Percentiles rank a stretch among this genome's conserved stretches.
These are phyloP conservation scores for Coniochaeta sp. DNA, from an alignment of 2,329 filamentous ascomycete species.

Conservation along the genomic window DNA sequence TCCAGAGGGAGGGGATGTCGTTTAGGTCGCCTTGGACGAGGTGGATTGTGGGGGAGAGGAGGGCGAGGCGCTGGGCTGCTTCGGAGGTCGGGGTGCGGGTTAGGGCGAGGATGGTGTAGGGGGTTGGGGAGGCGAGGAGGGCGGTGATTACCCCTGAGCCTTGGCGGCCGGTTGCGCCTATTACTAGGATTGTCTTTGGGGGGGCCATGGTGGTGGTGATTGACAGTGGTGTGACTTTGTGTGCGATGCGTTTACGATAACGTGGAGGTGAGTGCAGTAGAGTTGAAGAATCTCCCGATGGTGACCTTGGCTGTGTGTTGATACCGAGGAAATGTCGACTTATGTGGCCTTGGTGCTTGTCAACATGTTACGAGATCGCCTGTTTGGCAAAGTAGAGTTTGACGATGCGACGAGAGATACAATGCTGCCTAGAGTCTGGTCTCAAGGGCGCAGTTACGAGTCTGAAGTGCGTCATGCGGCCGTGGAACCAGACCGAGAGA, in stretches of 20 bases:
- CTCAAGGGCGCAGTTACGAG: background rate
- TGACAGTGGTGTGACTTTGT: constrained; percentile 1
- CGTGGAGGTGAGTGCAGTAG: too few relatives aligned
- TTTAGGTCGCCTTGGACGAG: constrained; percentile 14
- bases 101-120: constrained; percentile 43
- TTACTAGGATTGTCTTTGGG: constrained; percentile 29
- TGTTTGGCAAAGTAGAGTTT: too few relatives aligned
- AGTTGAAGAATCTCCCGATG: too few relatives aligned
- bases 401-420: too few relatives aligned
- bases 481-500: background rate
- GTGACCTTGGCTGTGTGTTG: background rate
- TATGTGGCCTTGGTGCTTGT: background rate
- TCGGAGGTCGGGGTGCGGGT: constrained; percentile 44
- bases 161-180: constrained; percentile 40
- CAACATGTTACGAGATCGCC: too few relatives aligned
- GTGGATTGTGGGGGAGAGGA: constrained; percentile 31
- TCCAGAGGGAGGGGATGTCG: constrained; percentile 10
- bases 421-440: background rate
- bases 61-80: constrained; percentile 37
- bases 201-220: constrained; percentile 19
- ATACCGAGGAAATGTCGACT: too few relatives aligned
- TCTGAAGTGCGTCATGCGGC: background rate
- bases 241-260: too few relatives aligned
- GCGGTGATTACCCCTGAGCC: constrained; percentile 34
- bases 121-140: constrained; percentile 21